A percentile compares a stretch with the other conserved stretches of the same genome.
Evolutionary conservation across 352 stramenopile genomes (phyloP).

Genomic region (Phytophthora pini): DNA sequence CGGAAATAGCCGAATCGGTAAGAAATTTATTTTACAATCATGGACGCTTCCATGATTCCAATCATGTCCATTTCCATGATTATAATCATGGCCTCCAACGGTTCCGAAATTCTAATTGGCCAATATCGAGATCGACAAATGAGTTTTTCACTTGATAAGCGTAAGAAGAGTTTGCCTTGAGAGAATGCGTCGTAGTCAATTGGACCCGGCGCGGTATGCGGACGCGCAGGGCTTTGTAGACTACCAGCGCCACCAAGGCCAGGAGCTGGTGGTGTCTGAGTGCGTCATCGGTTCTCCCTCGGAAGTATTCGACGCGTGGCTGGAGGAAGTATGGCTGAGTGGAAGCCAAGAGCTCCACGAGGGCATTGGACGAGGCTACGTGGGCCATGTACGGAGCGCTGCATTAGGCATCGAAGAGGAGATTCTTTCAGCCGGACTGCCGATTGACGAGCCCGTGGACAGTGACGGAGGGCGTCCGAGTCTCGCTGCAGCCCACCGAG

Average conservation of each 20-base stretch:
- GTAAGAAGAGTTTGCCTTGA: background rate
- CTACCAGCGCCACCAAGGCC: constrained; percentile 55
- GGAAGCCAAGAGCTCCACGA: constrained; percentile 46
- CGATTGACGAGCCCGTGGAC: constrained; percentile 32
- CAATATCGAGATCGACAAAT: constrained; percentile 21
- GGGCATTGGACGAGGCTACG: constrained; percentile 56
- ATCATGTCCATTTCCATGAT: too few species aligned
- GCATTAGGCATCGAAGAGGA: constrained; percentile 67
- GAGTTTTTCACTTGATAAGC: constrained; percentile 7
- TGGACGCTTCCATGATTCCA: too few species aligned
- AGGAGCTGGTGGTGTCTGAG: constrained; percentile 67
- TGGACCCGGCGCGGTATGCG: constrained; percentile 43
- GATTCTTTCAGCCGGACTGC: constrained; percentile 62
- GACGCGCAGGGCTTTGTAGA: constrained; percentile 50
- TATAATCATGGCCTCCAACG: too few species aligned
- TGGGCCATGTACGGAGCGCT: constrained; percentile 57
- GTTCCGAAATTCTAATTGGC: constrained; percentile 20
- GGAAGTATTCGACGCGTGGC: constrained; percentile 75
- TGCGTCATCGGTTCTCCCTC: constrained; percentile 50
- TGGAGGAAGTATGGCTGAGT: constrained; percentile 57
- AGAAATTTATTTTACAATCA: too few species aligned
- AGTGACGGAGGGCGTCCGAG: constrained; percentile 38
- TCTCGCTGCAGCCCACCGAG: constrained; percentile 23
- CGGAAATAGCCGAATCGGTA: too few species aligned
- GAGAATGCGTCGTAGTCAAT: constrained; percentile 28